phyloP scores from a whole-genome alignment of 78 protist genomes.

The Emiliania huxleyi region DNA sequence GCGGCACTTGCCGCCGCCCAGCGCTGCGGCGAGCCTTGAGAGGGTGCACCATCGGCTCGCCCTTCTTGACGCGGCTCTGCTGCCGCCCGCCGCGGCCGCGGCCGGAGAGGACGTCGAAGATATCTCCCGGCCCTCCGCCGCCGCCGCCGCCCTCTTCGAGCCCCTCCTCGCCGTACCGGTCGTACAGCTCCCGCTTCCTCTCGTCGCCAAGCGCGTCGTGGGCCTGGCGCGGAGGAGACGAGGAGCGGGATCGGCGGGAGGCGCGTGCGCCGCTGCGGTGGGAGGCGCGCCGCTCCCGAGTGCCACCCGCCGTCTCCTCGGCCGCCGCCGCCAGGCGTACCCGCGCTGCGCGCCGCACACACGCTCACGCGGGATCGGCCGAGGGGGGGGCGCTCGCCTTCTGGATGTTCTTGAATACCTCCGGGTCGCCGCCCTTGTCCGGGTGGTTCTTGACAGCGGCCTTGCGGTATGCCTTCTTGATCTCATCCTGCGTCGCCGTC shows the following conservation, averaged over 20 bases:
- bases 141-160: conserved; percentile 75
- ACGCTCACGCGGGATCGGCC: too few species aligned
- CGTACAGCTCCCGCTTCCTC: conserved; percentile 87
- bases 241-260: too few species aligned
- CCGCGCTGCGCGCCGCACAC: too few species aligned
- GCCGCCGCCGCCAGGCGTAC: too few species aligned
- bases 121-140: conserved; percentile 67
- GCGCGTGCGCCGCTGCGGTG: too few species aligned
- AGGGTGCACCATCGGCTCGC: conserved; percentile 68
- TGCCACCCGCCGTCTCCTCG: too few species aligned
- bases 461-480: conserved; percentile 73
- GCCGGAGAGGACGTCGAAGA: conserved; percentile 81
- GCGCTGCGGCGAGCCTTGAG: too few species aligned
- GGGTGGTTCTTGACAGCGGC: conserved; percentile 95
- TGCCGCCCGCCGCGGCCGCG: conserved; percentile 42
- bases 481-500: not conserved
- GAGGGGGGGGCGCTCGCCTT: conserved; percentile 37
- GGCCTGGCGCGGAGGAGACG: too few species aligned
- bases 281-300: too few species aligned
- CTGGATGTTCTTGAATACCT: conserved; percentile 85
- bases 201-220: conserved; percentile 85
- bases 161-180: conserved; percentile 88
- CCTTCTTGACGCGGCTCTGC: conserved; percentile 48
- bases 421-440: conserved; percentile 72
- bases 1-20: too few species aligned